Conservation (phyloP, 139 green algal genomes). For the Chloropicon primus region DNA sequence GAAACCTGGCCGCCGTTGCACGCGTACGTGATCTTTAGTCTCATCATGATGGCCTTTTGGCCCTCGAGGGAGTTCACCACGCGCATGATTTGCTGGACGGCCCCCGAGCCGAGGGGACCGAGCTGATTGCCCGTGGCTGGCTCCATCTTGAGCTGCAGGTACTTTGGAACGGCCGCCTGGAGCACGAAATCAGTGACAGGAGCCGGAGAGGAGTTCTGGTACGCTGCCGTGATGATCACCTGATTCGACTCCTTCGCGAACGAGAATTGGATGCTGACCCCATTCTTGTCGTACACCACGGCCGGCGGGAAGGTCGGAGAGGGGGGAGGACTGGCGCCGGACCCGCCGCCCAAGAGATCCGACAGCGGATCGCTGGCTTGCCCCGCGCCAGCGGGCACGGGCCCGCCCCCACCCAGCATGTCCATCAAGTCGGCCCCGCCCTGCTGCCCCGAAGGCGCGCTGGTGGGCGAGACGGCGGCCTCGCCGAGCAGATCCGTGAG, state of each 20-base stretch:
- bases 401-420: not conserved
- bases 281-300: conserved; percentile 43
- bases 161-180: conserved; percentile 85
- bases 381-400: not conserved
- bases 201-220: not conserved
- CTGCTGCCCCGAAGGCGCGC: not conserved
- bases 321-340: not conserved
- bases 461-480: not conserved
- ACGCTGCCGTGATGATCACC: not conserved
- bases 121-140: conserved; percentile 43
- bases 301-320: conserved; percentile 22
- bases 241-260: no score
- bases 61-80: conserved; percentile 70
- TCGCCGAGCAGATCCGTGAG: conserved; percentile 17
- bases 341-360: conserved; percentile 13
- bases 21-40: no score
- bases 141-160: conserved; percentile 64
- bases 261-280: conserved; percentile 45
- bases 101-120: conserved; percentile 8
- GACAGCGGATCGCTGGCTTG: conserved; percentile 17
- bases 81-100: conserved; percentile 53
- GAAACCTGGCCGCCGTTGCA: no score
- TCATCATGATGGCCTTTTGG: no score
- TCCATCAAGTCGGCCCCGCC: no score
- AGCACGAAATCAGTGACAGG: conserved; percentile 16